Conservation (phyloP, 139 green algal species). For the Chara braunii region DNA sequence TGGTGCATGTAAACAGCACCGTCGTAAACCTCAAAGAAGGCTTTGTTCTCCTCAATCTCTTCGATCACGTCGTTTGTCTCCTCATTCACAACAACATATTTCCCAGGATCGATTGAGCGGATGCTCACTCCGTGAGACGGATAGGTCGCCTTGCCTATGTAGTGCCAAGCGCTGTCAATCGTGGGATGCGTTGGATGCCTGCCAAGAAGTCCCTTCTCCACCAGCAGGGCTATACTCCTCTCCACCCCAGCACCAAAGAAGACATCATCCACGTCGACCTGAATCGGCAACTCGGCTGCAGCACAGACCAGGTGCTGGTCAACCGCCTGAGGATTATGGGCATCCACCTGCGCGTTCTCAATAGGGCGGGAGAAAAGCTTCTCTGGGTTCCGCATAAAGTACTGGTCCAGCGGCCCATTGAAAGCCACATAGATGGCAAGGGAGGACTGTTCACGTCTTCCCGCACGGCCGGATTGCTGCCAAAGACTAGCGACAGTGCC, state of each 20-base stretch:
- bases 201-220: constrained; percentile 1
- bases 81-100: constrained; percentile 70
- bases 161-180: constrained; percentile 5
- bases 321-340: constrained; percentile 40
- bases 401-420: constrained; percentile 87
- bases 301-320: constrained; percentile 74
- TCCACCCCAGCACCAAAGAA: constrained; percentile 51
- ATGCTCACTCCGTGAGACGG: constrained; percentile 52
- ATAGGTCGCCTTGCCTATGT: too few relatives aligned
- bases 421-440: constrained; percentile 79
- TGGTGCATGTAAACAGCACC: constrained; percentile 86
- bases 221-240: constrained; percentile 17
- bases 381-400: constrained; percentile 77
- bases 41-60: constrained; percentile 74
- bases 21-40: constrained; percentile 78
- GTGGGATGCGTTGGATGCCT: constrained; percentile 5
- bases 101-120: constrained; percentile 75
- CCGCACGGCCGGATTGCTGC: constrained; percentile 85
- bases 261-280: background rate
- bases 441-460: constrained; percentile 61
- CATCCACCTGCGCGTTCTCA: constrained; percentile 53
- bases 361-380: constrained; percentile 68
- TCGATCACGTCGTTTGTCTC: constrained; percentile 54
- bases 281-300: constrained; percentile 48
- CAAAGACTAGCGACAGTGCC: constrained; percentile 69